These are phyloP conservation scores for Apiospora pterosperma DNA, from an alignment of 2,329 filamentous ascomycete species.

Conservation along the genomic window DNA sequence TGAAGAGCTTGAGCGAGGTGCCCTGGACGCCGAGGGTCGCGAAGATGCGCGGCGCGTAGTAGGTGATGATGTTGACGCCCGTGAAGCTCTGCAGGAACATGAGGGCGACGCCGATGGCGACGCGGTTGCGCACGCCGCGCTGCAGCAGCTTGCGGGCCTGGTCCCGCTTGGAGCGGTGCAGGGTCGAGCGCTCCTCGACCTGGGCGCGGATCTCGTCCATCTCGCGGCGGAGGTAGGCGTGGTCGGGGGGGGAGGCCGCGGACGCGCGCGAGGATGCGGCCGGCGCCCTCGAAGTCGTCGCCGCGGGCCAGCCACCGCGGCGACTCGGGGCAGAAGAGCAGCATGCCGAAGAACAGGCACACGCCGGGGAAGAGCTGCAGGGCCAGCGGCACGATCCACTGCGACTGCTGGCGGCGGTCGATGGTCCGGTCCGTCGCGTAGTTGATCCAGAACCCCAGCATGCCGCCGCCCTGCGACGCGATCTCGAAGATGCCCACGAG, in stretches of 20 bases:
- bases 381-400: slow-evolving; percentile 41
- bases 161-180: slow-evolving; percentile 24
- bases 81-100: slow-evolving; percentile 44
- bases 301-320: slow-evolving; percentile 33
- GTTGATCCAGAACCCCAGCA: slow-evolving; percentile 41
- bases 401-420: slow-evolving; percentile 16
- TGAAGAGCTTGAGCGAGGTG: slow-evolving; percentile 30
- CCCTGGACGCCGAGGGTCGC: slow-evolving; percentile 33
- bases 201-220: slow-evolving; percentile 58
- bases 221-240: slow-evolving; percentile 51
- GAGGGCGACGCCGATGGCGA: slow-evolving; percentile 52
- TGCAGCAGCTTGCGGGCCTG: slow-evolving; percentile 31
- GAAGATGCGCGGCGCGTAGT: slow-evolving; percentile 43
- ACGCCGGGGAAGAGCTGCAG: slow-evolving; percentile 38
- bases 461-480: slow-evolving; percentile 48
- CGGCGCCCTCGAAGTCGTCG: slow-evolving; percentile 35
- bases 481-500: slow-evolving; percentile 50
- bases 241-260: slow-evolving; percentile 48
- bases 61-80: slow-evolving; percentile 59
- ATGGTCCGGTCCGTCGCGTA: slow-evolving; percentile 17
- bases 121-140: slow-evolving; percentile 37
- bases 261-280: slow-evolving; percentile 37
- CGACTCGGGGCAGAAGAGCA: slow-evolving; percentile 30
- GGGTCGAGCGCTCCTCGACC: slow-evolving; percentile 31
- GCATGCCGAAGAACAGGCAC: slow-evolving; percentile 30